These are phyloP conservation scores for Microglena sp. DNA, from an alignment of 139 green algal genomes.

Conservation along the genomic window DNA sequence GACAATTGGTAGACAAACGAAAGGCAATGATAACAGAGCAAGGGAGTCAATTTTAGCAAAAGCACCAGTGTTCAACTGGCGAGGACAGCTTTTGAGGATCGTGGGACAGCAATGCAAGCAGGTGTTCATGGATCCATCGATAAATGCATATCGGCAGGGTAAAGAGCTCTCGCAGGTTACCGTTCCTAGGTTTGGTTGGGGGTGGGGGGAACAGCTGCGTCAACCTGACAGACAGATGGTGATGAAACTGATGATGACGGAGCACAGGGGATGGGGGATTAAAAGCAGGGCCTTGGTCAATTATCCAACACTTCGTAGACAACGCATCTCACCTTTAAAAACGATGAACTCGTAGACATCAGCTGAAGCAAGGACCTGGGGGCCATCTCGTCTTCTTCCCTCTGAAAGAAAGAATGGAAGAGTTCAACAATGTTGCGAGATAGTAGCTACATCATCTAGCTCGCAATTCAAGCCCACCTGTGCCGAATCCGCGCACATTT, in stretches of 20 bases:
- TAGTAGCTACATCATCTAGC: too few relatives aligned
- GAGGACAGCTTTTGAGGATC: too few relatives aligned
- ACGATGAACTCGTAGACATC: slow-evolving; percentile 91
- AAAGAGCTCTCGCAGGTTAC: too few relatives aligned
- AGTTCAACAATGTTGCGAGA: too few relatives aligned
- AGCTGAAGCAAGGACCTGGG: slow-evolving; percentile 59
- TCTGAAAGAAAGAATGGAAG: too few relatives aligned
- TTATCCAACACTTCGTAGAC: not conserved
- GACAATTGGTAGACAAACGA: too few relatives aligned
- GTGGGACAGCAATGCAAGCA: not conserved
- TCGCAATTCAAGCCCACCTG: too few relatives aligned
- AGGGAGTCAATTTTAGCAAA: too few relatives aligned
- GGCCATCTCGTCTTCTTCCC: slow-evolving; percentile 59
- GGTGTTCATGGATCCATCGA: not conserved
- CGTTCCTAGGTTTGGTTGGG: too few relatives aligned
- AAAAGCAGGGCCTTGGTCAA: not conserved
- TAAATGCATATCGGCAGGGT: not conserved
- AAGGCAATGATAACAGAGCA: too few relatives aligned
- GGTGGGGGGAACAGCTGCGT: not conserved
- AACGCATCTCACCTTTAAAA: slow-evolving; percentile 74
- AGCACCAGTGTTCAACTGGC: too few relatives aligned
- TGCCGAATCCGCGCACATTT: slow-evolving; percentile 79
- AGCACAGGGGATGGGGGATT: not conserved
- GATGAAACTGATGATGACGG: not conserved
- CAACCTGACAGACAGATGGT: not conserved